Evolutionary conservation across 805 yeast genomes (phyloP), one percentile per base, ranked within the genome.

Genomic region (Debaryomyces castellii): DNA sequence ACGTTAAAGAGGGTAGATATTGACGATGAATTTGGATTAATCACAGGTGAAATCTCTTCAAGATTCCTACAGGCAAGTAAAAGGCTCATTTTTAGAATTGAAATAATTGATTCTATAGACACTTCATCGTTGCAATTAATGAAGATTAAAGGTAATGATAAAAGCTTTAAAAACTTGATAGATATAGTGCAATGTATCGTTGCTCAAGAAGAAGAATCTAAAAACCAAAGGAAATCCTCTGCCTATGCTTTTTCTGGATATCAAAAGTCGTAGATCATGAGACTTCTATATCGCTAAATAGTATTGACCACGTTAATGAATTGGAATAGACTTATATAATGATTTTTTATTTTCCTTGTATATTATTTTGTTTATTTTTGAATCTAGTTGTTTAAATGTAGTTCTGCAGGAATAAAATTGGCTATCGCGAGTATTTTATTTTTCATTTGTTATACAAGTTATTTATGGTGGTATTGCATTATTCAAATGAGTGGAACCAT

Each of bases 401-500:
- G n/a, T n/a, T n/a, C n/a, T 25, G 28, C 28, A 25, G 28, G 28
- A 7, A 9, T 9, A 12, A 22, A 8, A 22, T 5, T 22, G n/a
- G 11, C 28, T 25, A 25, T 25, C 12, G 28, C 28, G 28, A 25
- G 28, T 25, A 25, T 25, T n/a, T 5, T 25, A 25, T 25, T 25
- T 25, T 25, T 25, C 28, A 25, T 25, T 6, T 25, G n/a, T 9
- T 9, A 25, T 25, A 25, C 11, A 4, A 7, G 28, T 4, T 25
- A 10, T 25, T 6, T 4, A 7, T 9, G 8, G 4, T 9, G 11
- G 11, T 10, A 25, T 6, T 12, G n/a, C 11, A 8, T 12, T 12
- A 22, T 33, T n/a, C 24, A 35, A 28, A 81, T 81, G 85, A 74
- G 83, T 35, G 87, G 87, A 4, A 74, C 78, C 30, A 77, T 84